Conservation (phyloP, 768 basidiomycete genomes). For the Phanerochaete carnosa region DNA sequence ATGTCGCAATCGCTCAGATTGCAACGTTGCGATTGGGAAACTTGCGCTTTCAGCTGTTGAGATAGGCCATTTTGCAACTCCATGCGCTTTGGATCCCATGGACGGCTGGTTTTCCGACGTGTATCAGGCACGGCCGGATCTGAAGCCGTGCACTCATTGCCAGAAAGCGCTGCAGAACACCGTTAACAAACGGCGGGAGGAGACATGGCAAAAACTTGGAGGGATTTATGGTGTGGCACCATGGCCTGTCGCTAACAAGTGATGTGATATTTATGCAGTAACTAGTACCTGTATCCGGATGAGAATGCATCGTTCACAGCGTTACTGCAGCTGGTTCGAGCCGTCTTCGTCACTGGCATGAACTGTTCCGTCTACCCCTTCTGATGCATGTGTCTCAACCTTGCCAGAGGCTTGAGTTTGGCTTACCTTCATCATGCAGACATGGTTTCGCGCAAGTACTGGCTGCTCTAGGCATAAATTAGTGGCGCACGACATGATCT, state of each 20-base stretch:
- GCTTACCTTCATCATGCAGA: no score
- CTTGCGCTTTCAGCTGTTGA: not conserved
- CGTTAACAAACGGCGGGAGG: not conserved
- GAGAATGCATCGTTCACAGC: no score
- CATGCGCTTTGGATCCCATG: not conserved
- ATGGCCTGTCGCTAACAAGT: not conserved
- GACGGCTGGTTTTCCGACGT: not conserved
- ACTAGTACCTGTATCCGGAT: not conserved
- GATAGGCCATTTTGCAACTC: not conserved
- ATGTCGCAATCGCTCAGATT: not conserved
- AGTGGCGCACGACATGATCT: no score
- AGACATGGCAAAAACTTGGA: not conserved
- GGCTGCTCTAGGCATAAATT: no score
- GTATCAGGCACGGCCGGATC: not conserved
- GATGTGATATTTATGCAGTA: not conserved
- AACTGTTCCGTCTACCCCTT: no score
- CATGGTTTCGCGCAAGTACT: no score
- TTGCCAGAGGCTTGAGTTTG: no score
- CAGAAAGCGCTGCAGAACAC: not conserved
- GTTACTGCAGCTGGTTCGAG: no score
- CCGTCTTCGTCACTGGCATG: no score
- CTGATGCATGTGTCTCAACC: no score
- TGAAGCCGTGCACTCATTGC: not conserved
- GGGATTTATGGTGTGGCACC: not conserved
- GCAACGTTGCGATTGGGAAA: not conserved